phyloP scores from a whole-genome alignment of 169 alveolate genomes.

The Nephromyces sp. region DNA sequence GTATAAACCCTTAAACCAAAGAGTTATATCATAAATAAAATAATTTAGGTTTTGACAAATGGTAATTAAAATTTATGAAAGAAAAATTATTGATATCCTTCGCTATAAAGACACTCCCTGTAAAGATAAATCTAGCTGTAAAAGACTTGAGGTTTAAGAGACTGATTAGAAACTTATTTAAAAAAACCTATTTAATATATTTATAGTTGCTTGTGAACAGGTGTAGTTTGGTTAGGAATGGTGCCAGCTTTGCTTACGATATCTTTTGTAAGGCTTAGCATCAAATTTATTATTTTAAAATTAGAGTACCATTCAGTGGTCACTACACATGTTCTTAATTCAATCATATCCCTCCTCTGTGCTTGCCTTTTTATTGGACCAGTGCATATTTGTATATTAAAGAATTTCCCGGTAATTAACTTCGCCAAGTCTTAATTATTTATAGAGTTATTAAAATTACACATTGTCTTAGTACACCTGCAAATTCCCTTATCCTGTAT shows the following conservation, averaged over 20 bases:
- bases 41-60: background rate
- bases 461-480: constrained; percentile 53
- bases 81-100: background rate
- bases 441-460: background rate
- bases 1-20: background rate
- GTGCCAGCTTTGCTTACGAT: constrained; percentile 56
- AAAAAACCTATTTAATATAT: constrained; percentile 34
- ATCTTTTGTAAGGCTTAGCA: constrained; percentile 32
- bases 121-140: constrained; percentile 18
- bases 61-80: background rate
- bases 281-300: background rate
- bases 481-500: constrained; percentile 70
- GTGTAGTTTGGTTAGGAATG: constrained; percentile 51
- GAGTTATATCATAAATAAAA: background rate
- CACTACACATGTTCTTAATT: constrained; percentile 63
- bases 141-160: constrained; percentile 18
- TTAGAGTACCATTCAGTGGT: constrained; percentile 23
- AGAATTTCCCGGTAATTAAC: constrained; percentile 60
- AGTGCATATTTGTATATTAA: constrained; percentile 60
- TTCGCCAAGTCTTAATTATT: background rate
- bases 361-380: constrained; percentile 73
- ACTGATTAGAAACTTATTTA: background rate
- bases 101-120: constrained; percentile 27
- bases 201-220: constrained; percentile 49
- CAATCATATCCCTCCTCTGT: constrained; percentile 64